phyloP scores from a whole-genome alignment of 2,329 filamentous ascomycete species.

The Fusarium odoratissimum region DNA sequence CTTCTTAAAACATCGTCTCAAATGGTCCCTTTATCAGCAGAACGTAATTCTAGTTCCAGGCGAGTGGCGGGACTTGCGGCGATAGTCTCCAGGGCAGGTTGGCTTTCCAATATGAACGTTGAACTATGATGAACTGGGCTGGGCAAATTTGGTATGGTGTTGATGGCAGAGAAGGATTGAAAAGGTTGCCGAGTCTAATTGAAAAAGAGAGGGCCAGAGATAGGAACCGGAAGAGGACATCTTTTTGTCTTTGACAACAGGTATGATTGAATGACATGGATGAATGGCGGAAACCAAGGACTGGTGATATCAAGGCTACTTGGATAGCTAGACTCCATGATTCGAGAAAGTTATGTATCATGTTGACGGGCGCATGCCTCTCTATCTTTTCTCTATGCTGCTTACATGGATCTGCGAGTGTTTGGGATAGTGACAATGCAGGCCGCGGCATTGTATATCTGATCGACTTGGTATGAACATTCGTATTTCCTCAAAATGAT shows the following conservation, averaged over 20 bases:
- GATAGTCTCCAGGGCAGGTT: neutral
- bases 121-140: constrained; percentile 19
- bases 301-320: constrained; percentile 4
- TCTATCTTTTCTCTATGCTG: neutral
- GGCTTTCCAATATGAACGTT: constrained; percentile 12
- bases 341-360: constrained; percentile 2
- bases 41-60: neutral
- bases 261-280: constrained; percentile 1
- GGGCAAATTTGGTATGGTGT: constrained; percentile 10
- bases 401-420: constrained; percentile 10
- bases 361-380: neutral
- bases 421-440: neutral
- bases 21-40: neutral
- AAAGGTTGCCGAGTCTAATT: constrained; percentile 18
- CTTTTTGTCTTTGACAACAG: constrained; percentile 10
- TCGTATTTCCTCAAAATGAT: neutral
- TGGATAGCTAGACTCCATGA: neutral
- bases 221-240: constrained; percentile 3
- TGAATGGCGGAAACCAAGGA: constrained; percentile 4
- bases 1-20: constrained; percentile 16
- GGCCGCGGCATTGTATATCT: neutral
- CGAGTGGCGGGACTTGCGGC: neutral
- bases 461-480: neutral
- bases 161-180: constrained; percentile 1
- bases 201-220: neutral